Base-by-base conservation (phyloP, 805 yeast genomes). In the Wickerhamomyces bovis region DNA sequence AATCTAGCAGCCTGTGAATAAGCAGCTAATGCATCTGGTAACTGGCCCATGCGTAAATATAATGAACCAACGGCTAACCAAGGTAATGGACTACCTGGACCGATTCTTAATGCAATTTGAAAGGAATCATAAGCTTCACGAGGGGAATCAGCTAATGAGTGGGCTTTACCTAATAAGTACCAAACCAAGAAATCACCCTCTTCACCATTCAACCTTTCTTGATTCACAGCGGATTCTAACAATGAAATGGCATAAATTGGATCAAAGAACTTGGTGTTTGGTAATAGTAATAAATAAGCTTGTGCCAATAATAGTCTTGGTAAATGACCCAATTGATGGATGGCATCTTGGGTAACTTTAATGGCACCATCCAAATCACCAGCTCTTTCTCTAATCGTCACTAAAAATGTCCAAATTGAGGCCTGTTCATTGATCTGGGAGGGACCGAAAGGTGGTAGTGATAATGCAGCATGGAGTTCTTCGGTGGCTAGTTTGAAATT, bases 51-150 rank as follows among this genome's bases (percentile, higher is more conserved):
- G 50, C 73, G 73, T 46, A 82, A 61, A 55, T 81, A 81, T 42
- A 83, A 65, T 12, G 77, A 71, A 3, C 86, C 89, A 25, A 81
- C 79, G 0, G 83, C 79, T 30, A 82, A 63, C 89, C 88, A 82
- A 3, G 83, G 76, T 43, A 79, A 65, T n/a, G 85, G 79, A 13
- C 74, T 71, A 15, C 66, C 62, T 18, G 79, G 73, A 0, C 80
- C 78, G 39, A 77, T 71, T 51, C 76, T 66, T 45, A 79, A 63
- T 2, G 84, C 78, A 41, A 73, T 65, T 55, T 80, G 83, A 47
- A 75, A 71, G 13, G 76, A 69, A 48, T 77, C 80, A 57, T 79
- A 79, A 2, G 84, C 79, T 33, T 69, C 66, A 38, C 77, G 62
- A 25, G 78, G 79, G 40, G 71, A 65, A 44, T 72, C 73, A 16